Evolutionary conservation across 352 stramenopile genomes (phyloP).

Genomic region (Pythium myriotylum): DNA sequence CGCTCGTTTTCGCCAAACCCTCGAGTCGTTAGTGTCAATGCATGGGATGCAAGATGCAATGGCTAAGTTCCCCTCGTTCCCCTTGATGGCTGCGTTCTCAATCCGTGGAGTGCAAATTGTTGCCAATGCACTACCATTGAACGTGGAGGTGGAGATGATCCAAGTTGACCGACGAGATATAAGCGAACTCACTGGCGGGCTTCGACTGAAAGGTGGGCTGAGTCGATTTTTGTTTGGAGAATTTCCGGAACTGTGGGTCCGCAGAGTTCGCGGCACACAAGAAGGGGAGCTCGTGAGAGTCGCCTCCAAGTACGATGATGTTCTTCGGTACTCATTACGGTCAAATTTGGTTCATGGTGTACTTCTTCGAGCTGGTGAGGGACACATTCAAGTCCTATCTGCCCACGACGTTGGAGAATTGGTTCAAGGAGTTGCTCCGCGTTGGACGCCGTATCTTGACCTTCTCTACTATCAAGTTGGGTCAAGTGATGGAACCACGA

Average conservation of each 20-base stretch:
- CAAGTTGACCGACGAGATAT: slow-evolving; percentile 57
- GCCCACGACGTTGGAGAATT: slow-evolving; percentile 60
- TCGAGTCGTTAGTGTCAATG: slow-evolving; percentile 52
- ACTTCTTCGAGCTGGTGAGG: slow-evolving; percentile 41
- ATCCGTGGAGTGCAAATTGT: slow-evolving; percentile 60
- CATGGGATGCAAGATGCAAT: slow-evolving; percentile 41
- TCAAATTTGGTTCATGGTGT: slow-evolving; percentile 63
- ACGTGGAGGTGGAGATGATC: slow-evolving; percentile 40
- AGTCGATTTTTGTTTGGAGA: slow-evolving; percentile 68
- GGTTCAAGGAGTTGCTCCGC: slow-evolving; percentile 35
- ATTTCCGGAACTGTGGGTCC: slow-evolving; percentile 56
- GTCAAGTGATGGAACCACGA: slow-evolving; percentile 15
- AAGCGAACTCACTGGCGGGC: slow-evolving; percentile 38
- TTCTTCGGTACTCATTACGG: slow-evolving; percentile 62
- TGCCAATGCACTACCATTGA: slow-evolving; percentile 48
- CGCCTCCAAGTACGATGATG: slow-evolving; percentile 57
- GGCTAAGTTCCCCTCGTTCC: slow-evolving; percentile 50
- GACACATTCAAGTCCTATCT: slow-evolving; percentile 40
- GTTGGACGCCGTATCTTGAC: slow-evolving; percentile 67
- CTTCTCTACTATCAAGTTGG: slow-evolving; percentile 61
- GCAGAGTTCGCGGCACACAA: slow-evolving; percentile 37
- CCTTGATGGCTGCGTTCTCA: slow-evolving; percentile 59
- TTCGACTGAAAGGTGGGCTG: slow-evolving; percentile 34
- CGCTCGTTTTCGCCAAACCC: slow-evolving; percentile 52
- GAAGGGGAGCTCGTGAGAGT: slow-evolving; percentile 51